Base-by-base conservation (phyloP, 1,284 basidiomycete species). In the Cystobasidium slooffiae region DNA sequence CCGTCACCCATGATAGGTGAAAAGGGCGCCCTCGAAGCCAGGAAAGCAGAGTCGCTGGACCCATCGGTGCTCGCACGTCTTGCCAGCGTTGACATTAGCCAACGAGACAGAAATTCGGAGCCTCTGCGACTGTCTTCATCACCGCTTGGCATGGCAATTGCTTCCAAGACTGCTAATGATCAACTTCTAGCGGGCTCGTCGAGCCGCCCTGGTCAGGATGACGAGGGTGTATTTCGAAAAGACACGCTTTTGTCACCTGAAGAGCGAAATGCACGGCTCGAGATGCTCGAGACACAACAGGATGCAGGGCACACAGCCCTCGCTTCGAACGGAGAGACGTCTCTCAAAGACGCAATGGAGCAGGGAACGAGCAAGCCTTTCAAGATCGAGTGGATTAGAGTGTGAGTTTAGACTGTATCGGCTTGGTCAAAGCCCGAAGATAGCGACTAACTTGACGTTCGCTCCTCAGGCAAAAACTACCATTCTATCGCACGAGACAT, bases 361-460 rank as follows among this genome's bases (percentile, higher is more conserved):
- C 58, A 70, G 44, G 75, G 69, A 10, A 91, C 89, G 90, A 92
- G 90, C 14, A 86, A 87, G 68, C 86, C 90, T 0, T 97, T 98
- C 85, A 86, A 86, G 74, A 84, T 98, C 37, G 87, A 94, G 78
- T 98, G 95, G 95, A 80, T 95, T 66, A 87, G 69, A 55, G 87
- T 46, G 76, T 78, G 43, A 24, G 55, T 43, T 20, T n/a, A n/a
- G 20, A 0, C 8, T 7, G 16, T 52, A 18, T 18, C 16, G 14
- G 22, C 41, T 4, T 31, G 31, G 5, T 31, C 2, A 31, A 31
- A 31, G 31, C 31, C 2, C 5, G 31, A 31, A 31, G 31, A 31
- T 31, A 31, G 31, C 31, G 31, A 31, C 14, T 7, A 16, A 20
- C 16, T 20, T n/a, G 44, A 41, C n/a, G 18, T 9, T 8, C 8